phyloP scores from a whole-genome alignment of 2,329 filamentous ascomycete species.

The Fusarium sp. region DNA sequence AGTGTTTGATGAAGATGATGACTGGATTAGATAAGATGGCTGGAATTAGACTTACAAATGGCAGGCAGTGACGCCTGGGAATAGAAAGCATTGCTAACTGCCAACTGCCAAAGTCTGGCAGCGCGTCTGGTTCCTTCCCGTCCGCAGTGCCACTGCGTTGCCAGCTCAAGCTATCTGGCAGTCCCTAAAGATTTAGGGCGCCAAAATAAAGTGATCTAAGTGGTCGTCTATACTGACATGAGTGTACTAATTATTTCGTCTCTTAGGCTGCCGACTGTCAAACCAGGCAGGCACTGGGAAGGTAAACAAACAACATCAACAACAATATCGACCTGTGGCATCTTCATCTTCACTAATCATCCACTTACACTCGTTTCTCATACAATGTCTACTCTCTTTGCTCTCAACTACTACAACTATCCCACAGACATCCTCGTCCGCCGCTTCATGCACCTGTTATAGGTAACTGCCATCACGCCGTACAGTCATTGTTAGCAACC shows the following conservation, averaged over 20 bases:
- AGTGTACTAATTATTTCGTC: neutral
- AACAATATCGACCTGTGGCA: neutral
- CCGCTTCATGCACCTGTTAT: neutral
- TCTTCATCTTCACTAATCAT: neutral
- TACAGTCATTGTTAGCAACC: neutral
- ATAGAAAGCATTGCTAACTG: neutral
- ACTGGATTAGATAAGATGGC: neutral
- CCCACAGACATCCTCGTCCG: fast-evolving
- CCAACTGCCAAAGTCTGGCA: neutral
- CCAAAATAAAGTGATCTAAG: neutral
- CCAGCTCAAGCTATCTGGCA: neutral
- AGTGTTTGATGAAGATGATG: neutral
- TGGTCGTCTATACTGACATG: neutral
- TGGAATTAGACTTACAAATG: neutral
- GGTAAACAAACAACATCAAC: neutral
- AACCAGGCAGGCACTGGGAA: neutral
- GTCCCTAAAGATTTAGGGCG: neutral
- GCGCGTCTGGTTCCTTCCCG: conserved; percentile 16
- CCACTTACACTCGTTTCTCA: neutral
- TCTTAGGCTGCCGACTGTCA: neutral
- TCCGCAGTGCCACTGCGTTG: neutral
- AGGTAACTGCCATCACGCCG: neutral
- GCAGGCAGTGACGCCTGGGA: conserved; percentile 6
- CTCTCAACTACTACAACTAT: neutral
- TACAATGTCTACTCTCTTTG: neutral